Evolutionary conservation across 192 early-diverging fungal species (phyloP), one percentile per base, ranked within the genome.

Genomic region (Entomortierella chlamydospora): DNA sequence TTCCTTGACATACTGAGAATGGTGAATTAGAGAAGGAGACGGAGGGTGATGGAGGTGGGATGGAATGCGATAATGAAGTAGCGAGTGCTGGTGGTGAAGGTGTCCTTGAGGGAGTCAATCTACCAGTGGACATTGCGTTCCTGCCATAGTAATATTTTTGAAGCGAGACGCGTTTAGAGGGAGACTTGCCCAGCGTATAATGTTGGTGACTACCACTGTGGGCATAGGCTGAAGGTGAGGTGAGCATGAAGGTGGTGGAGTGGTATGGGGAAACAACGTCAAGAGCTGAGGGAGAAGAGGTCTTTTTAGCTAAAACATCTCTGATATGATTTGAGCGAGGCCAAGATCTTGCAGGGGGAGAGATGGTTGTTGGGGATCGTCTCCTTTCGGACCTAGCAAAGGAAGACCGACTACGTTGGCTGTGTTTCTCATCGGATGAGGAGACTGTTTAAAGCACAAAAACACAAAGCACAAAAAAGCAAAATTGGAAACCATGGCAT

Each of bases 121-220:
- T 45, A 39, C 59, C 39, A 10, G 58, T 28, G 17, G 50, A 34
- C 76, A 79, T 79, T n/a, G 63, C 47, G 33, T 79, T 79, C 30
- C 76, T 52, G 41, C 76, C 57, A 30, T 79, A 79, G 57, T 79
- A 79, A 52, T 79, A 79, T 31, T 79, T 79, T 66, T 79, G 76
- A 6, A 79, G 68, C 0, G 76, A 79, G 52, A 79, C 47, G 10
- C 76, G 54, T 50, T 79, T 79, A 2, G 76, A 79, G 23, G 76
- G 76, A 13, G 68, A 70, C 30, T 74, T 74, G 25, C 72, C 72
- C 2, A 41, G 23, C 6, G n/a, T 57, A 39, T 47, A 25, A 17
- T 43, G 60, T 11, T 54, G 49, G 20, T 42, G 57, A 20, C 31
- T 60, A 18, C 57, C 51, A n/a, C 22, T 61, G 65, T 68, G 63